A percentile compares a stretch with the other conserved stretches of the same genome.
Conservation (phyloP, 805 yeast genomes). For the Wickerhamomyces chambardii region DNA sequence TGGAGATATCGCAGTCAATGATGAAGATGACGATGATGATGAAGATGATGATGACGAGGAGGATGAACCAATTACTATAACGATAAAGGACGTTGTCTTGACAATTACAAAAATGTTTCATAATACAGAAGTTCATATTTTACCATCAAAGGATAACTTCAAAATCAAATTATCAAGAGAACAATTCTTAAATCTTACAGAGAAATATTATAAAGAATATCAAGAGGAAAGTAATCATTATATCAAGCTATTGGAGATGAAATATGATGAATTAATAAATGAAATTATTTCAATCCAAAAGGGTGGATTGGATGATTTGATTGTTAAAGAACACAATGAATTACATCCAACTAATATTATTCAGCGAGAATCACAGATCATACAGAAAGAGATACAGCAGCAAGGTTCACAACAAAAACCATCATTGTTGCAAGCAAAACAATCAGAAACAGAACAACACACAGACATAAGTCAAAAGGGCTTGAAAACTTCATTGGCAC, state of each 20-base stretch:
- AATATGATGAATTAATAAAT: constrained; percentile 3
- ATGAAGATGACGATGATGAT: background rate
- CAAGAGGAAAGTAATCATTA: constrained; percentile 1
- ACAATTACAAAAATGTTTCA: constrained; percentile 15
- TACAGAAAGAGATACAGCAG: too few species aligned
- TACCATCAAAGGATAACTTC: constrained; percentile 15
- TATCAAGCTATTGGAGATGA: constrained; percentile 8
- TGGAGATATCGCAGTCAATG: background rate
- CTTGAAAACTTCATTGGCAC: too few species aligned
- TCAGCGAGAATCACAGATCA: background rate
- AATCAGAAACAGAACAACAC: too few species aligned
- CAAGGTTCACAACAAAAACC: too few species aligned
- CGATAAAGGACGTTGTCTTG: constrained; percentile 14
- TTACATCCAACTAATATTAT: background rate
- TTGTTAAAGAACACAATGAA: constrained; percentile 8
- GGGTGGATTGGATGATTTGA: constrained; percentile 11
- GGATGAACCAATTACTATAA: constrained; percentile 2
- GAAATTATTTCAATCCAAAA: constrained; percentile 11
- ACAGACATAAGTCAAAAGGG: too few species aligned
- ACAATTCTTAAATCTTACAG: constrained; percentile 10
- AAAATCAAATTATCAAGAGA: constrained; percentile 10
- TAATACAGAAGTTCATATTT: constrained; percentile 13
- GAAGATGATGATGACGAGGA: background rate
- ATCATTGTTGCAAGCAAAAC: too few species aligned
- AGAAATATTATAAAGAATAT: constrained; percentile 4